Evolutionary conservation across 2,329 filamentous ascomycete genomes (phyloP).

Genomic region (Zymoseptoria tritici): DNA sequence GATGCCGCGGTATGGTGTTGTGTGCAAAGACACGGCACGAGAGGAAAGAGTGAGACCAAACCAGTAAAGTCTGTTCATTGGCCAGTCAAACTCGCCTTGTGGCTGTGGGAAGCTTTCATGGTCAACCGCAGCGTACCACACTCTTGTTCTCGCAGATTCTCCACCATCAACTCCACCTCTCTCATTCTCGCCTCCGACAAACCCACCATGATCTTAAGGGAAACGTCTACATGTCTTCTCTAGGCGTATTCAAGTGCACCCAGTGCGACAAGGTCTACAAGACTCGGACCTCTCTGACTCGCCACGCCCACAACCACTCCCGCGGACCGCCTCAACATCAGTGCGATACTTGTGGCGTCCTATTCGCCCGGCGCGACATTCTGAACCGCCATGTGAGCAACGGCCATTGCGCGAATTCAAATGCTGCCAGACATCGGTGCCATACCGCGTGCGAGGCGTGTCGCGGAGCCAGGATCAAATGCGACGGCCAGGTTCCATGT

Average conservation of each 20-base stretch:
- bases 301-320: conserved; percentile 13
- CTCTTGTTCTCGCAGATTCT: neutral
- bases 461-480: conserved; percentile 11
- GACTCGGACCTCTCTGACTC: conserved; percentile 12
- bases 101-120: neutral
- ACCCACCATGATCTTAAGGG: neutral
- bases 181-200: neutral
- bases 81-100: neutral
- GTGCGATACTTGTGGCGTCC: conserved; percentile 10
- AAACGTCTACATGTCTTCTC: neutral
- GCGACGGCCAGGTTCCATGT: conserved; percentile 11
- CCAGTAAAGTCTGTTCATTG: neutral
- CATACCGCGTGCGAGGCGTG: conserved; percentile 15
- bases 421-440: conserved; percentile 5
- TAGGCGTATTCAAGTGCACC: conserved; percentile 9
- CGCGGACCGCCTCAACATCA: conserved; percentile 6
- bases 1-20: neutral
- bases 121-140: neutral
- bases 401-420: conserved; percentile 4
- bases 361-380: conserved; percentile 12
- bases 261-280: conserved; percentile 14
- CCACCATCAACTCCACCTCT: neutral
- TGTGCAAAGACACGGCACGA: neutral
- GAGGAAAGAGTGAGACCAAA: neutral
- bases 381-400: conserved; percentile 11